Evolutionary conservation across 148 eudicot genomes (phyloP).

Genomic region (Beta vulgaris): DNA sequence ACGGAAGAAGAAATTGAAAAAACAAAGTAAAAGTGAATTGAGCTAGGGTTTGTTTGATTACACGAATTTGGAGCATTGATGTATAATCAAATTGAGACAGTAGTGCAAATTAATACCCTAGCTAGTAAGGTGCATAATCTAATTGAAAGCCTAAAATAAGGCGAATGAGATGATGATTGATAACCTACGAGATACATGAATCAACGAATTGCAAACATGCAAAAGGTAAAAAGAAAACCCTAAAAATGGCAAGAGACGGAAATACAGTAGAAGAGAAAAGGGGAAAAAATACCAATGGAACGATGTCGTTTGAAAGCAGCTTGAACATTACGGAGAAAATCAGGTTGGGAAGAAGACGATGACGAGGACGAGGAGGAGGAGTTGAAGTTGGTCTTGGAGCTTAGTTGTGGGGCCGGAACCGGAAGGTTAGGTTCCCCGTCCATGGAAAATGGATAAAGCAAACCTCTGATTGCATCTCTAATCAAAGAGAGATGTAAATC

Average conservation of each 20-base stretch:
- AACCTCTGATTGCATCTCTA: slow-evolving; percentile 30
- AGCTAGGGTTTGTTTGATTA: too few relatives aligned
- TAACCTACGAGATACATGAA: too few relatives aligned
- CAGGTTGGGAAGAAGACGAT: slow-evolving; percentile 36
- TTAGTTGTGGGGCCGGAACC: slow-evolving; percentile 40
- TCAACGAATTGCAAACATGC: too few relatives aligned
- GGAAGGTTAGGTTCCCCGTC: slow-evolving; percentile 60
- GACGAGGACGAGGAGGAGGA: slow-evolving; percentile 45
- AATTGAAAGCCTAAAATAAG: background rate
- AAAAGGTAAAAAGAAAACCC: slow-evolving; percentile 18
- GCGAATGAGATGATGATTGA: too few relatives aligned
- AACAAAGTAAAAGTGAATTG: too few relatives aligned
- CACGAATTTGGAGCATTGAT: background rate
- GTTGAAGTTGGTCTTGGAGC: slow-evolving; percentile 30
- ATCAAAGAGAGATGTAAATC: background rate
- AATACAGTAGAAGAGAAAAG: background rate
- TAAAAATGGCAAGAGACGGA: slow-evolving; percentile 8
- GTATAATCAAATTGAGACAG: too few relatives aligned
- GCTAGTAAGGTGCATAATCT: background rate
- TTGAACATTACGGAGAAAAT: slow-evolving; percentile 65
- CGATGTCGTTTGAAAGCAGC: slow-evolving; percentile 95
- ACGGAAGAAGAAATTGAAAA: too few relatives aligned
- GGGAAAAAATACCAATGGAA: slow-evolving; percentile 46
- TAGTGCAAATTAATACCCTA: too few relatives aligned
- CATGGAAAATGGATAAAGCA: too few relatives aligned